Evolutionary conservation across 2,329 filamentous ascomycete genomes (phyloP), one percentile per base, ranked within the genome.

Genomic region (Colletotrichum musae): DNA sequence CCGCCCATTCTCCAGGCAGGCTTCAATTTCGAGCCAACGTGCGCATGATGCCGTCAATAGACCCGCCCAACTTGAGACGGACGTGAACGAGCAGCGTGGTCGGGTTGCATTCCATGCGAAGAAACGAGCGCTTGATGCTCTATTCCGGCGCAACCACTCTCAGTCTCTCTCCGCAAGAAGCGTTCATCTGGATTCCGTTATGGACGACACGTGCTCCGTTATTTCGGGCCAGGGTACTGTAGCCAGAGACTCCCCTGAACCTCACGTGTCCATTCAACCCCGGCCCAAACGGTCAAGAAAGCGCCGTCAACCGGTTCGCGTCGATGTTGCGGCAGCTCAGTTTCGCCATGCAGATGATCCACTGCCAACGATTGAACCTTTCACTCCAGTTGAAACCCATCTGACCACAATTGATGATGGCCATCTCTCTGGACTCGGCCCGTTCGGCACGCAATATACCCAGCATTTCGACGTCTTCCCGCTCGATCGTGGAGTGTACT

Each of bases 381-480:
- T 61, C 1, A 50, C 62, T 6, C 73, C 73, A 24, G 32, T 62
- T 3, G 50, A 57, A 52, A 70, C 68, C 13, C 47, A 48, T 5
- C 72, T 74, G 24, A 36, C 51, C 6, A 9, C n/a, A 5, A 36
- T 28, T 12, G 28, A 36, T 36, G 57, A 61, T 5, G 47, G 24
- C 5, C 60, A 71, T 45, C 58, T 71, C 16, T 56, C 68, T 12
- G 88, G 89, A 1, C 78, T 92, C 7, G 88, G 86, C 0, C 87
- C 88, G 0, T 90, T 88, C 74, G 89, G 89, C 1, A 88, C 87
- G 1, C 82, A 84, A 26, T 92, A 91, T 74, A 87, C 88, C 0
- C 84, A 87, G 41, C 85, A 92, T 73, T 92, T 92, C 70, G 88
- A 91, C 53, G 77, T 88, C 5, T 89, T 90, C 61, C 89, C 89